Evolutionary conservation across 352 stramenopile genomes (phyloP), one percentile per base, ranked within the genome.

Genomic region (Globisporangium irregulare): DNA sequence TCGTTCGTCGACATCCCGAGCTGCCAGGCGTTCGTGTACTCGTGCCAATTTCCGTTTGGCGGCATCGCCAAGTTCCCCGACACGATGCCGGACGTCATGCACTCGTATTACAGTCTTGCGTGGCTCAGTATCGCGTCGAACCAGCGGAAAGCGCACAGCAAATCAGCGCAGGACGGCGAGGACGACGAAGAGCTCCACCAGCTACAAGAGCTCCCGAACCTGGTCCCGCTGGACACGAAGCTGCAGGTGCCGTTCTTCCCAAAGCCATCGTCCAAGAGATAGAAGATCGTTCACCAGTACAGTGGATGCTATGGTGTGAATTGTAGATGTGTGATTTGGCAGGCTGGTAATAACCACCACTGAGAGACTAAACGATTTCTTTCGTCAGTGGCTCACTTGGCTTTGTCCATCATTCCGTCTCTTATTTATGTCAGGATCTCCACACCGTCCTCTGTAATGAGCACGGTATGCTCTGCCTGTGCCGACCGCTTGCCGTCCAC

Each of bases 391-490:
- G n/a, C 14, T 61, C 4, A 18, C 4, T 65, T 66, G 41, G 15
- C n/a, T 48, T 48, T 50, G 15, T 50, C 15, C 41, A 1, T 48
- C 38, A 48, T 4, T 41, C 6, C 12, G 32, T 20, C 60, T 59
- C 29, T 32, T 32, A 32, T 68, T 54, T 81, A 93, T n/a, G 97
- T 99, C 54, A 99, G 74, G 29, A 98, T 92, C 63, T 99, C 94
- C 3, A 97, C 91, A 48, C 97, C 97, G 61, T 98, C 84, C 29
- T 97, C 83, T 4, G 96, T 99, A 62, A 99, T 93, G 14, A 99
- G 77, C 18, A 99, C 82, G n/a, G 97, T 99, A 81, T 99, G 97
- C 73, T 99, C 97, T 64, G 98, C 98, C 73, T 99, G 97, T 24
- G 96, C 97, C n/a, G 91, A 96, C 50, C 95, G 79, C 51, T 80